Base-by-base conservation (phyloP, 225 moss, liverwort and hornwort species). In the Marchantia paleacea region DNA sequence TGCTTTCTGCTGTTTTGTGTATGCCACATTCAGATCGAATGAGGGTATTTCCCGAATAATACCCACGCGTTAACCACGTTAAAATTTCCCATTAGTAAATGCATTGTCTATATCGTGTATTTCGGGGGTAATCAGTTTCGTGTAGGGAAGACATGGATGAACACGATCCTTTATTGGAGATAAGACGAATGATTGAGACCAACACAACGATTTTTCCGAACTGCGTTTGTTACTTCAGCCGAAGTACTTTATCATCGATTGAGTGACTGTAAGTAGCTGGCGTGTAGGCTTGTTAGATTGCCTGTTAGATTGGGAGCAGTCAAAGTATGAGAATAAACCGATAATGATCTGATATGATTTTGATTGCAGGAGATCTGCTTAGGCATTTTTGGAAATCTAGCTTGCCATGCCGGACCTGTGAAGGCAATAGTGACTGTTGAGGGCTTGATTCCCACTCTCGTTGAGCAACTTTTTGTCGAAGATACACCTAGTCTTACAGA, bases 401-500 rank as follows among this genome's bases (percentile, higher is more conserved):
- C 94, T 82, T 96, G 94, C 82, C 94, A 96, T 85, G 82, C 88
- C 76, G 90, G 85, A 68, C 89, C 94, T 54, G 90, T 86, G 14
- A 91, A 85, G 82, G 86, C 85, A 55, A 90, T 96, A 88, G 91
- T 91, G 77, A 83, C 86, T 57, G 81, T 85, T 51, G 83, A 85
- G 80, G 90, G 88, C 30, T 81, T 96, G 49, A 87, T 92, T 48
- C 80, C 83, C 70, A 88, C 89, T 72, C 78, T 94, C 65, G 88
- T 94, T 18, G 89, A 87, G 70, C 94, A 96, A 81, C 91, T 94
- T 81, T 94, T 91, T 58, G 86, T 88, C 70, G 92, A 94, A 55
- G 91, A 92, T 81, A 84, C 91, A 68, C 94, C 94, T n/a, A 91
- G 90, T 86, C 94, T 96, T 67, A 92, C 87, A 71, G 96, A 96